Base-by-base conservation (phyloP, 495 filamentous ascomycete species). In the Penicillium psychrofluorescens region DNA sequence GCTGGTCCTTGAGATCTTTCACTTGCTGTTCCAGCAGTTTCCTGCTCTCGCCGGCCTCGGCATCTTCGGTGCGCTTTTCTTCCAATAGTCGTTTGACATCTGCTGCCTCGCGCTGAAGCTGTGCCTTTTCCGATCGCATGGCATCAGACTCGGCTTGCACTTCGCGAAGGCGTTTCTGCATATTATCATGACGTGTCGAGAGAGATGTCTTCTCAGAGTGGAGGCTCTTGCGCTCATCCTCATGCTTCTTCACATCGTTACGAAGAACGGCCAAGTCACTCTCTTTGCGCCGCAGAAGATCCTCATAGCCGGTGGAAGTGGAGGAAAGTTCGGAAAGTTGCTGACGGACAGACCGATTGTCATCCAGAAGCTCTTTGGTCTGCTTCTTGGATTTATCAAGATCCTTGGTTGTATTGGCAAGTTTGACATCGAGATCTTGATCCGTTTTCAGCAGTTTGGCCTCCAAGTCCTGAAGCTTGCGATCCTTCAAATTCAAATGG, bases 291-390 rank as follows among this genome's bases (percentile, higher is more conserved):
- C 88, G 71, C 12, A 98, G 81, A 40, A 96, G 77, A 55, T 96
- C 92, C 59, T 97, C 92, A 48, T 95, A 98, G 51, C 85, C 81
- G 1, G 90, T 95, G 0, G 92, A 97, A 0, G 94, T 97, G 16
- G 85, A 78, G 2, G 92, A 91, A 8, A 98, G 73, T 51, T 95
- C 85, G 0, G 84, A 76, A 33, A 98, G 78, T 50, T 96, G 89
- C 47, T 90, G 80, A 11, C 91, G 78, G 28, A 95, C 77, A n/a
- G 84, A 78, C 11, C 80, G 78, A 53, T 97, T 94, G 50, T 97
- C 91, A 7, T 79, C 83, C 4, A 80, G 51, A 6, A 95, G 75
- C 27, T 92, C 86, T 33, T 81, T 80, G 46, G 88, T 76, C 51
- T 87, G 81, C 35, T 72, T 74, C 58, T 77, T 82, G 5, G 81